phyloP scores from a whole-genome alignment of 2,329 filamentous ascomycete genomes.

The Chrysosporium queenslandicum region DNA sequence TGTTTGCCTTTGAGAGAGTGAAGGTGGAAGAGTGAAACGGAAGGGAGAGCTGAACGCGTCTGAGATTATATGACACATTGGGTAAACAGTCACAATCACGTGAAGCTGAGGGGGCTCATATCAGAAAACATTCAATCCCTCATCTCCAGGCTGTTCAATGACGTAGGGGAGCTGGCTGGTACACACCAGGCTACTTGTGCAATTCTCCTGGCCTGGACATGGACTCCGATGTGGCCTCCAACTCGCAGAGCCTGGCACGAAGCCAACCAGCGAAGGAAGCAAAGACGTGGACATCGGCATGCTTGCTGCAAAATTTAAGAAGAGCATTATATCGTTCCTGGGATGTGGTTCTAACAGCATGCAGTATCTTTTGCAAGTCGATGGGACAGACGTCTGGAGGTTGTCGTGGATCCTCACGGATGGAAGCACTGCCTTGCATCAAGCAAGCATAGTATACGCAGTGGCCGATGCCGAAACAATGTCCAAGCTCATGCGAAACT shows the following conservation, averaged over 20 bases:
- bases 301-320: slow-evolving; percentile 19
- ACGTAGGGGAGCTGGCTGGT: not conserved
- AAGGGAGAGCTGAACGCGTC: not conserved
- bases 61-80: slow-evolving; percentile 17
- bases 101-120: not conserved
- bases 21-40: slow-evolving; percentile 28
- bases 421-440: slow-evolving; percentile 27
- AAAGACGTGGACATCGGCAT: slow-evolving; percentile 19
- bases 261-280: slow-evolving; percentile 21
- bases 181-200: not conserved
- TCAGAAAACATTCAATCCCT: not conserved
- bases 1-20: slow-evolving; percentile 27
- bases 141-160: not conserved
- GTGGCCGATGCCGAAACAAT: slow-evolving; percentile 57
- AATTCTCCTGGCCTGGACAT: not conserved
- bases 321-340: slow-evolving; percentile 19
- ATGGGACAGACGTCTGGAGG: slow-evolving; percentile 29
- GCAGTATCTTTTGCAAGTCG: slow-evolving; percentile 23
- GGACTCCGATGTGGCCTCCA: not conserved
- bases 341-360: slow-evolving; percentile 18
- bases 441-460: slow-evolving; percentile 41
- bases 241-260: slow-evolving; percentile 4
- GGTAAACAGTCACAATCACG: slow-evolving; percentile 5
- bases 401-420: slow-evolving; percentile 27
- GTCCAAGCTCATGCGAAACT: slow-evolving; percentile 55